These are phyloP conservation scores for Emmonsiellopsis sp. DNA, from an alignment of 2,329 filamentous ascomycete species.

Conservation along the genomic window DNA sequence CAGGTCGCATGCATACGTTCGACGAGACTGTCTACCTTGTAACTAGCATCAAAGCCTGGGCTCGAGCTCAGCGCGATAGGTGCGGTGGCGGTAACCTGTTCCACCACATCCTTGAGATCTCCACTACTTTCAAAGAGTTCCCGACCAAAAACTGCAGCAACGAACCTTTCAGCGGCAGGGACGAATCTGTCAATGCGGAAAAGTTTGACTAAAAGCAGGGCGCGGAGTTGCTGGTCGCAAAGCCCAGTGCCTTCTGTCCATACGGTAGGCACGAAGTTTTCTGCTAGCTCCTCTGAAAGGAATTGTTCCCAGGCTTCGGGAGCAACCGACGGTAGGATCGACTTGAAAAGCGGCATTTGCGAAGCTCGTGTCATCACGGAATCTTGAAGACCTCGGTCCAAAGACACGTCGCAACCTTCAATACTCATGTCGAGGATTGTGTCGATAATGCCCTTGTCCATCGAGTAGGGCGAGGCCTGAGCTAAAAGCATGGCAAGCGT, in stretches of 20 bases:
- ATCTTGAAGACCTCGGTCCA: constrained; percentile 53
- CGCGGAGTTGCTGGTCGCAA: constrained; percentile 68
- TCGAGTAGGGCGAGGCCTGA: constrained; percentile 89
- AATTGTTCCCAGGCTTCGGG: constrained; percentile 69
- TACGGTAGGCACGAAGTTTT: constrained; percentile 68
- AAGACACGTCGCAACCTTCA: constrained; percentile 70
- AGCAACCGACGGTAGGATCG: constrained; percentile 55
- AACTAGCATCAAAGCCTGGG: constrained; percentile 94
- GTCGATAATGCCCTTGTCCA: constrained; percentile 87
- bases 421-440: constrained; percentile 70
- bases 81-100: constrained; percentile 71
- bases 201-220: constrained; percentile 84
- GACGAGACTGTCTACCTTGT: constrained; percentile 95
- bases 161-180: constrained; percentile 84
- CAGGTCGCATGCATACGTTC: constrained; percentile 73
- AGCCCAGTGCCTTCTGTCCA: constrained; percentile 58
- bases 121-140: constrained; percentile 75
- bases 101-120: constrained; percentile 76
- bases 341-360: constrained; percentile 64
- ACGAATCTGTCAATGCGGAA: constrained; percentile 95
- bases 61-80: constrained; percentile 90
- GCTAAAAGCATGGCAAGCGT: constrained; percentile 91
- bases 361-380: constrained; percentile 60
- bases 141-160: constrained; percentile 72
- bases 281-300: constrained; percentile 74